Base-by-base conservation (phyloP, 305 asterid genomes). In the Fraxinus xanthoxyloides region DNA sequence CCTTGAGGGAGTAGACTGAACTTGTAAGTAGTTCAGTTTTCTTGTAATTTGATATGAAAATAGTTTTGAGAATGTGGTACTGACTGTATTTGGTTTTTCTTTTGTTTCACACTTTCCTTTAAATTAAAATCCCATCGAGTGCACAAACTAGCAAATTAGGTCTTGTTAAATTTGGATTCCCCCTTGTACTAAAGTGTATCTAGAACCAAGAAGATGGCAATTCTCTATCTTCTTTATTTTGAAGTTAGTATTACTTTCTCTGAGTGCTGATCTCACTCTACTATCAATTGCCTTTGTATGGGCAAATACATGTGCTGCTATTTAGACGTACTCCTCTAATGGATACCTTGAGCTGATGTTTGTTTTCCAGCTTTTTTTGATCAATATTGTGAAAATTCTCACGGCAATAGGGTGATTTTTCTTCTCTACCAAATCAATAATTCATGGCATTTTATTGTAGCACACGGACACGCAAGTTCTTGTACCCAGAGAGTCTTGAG, bases 1-100 rank as follows among this genome's bases (percentile, higher is more conserved):
- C 26, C 34, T 82, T 78, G 79, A 85, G 85, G 82, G 89, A 78
- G 74, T 91, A 79, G 88, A 83, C 40, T 85, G 59, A 85, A 79
- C 3, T 90, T 87, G 90, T 63, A 28, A 67, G 36, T 67, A 84
- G 77, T 80, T 73, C 81, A 81, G 83, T 80, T 83, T 82, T 83
- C 74, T 67, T 26, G 74, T 67, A 26, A 28, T 26, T 26, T 67
- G 35, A 67, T 28, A 10, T 67, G 74, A 21, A 12, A 8, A 67
- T 10, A 24, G 74, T 28, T 67, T 28, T 67, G 10, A 67, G 74
- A 65, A 10, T 67, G 74, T 28, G 74, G 17, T 28, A 10, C 72
- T 26, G 72, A 3, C 4, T 21, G 30, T 19, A 21, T 23, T 23
- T 1, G 1, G 69, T 24, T 61, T 61, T 61, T 8, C 31, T 23